phyloP scores from a whole-genome alignment of 1,139 yeast species.

The Lizanozyma gosingica region DNA sequence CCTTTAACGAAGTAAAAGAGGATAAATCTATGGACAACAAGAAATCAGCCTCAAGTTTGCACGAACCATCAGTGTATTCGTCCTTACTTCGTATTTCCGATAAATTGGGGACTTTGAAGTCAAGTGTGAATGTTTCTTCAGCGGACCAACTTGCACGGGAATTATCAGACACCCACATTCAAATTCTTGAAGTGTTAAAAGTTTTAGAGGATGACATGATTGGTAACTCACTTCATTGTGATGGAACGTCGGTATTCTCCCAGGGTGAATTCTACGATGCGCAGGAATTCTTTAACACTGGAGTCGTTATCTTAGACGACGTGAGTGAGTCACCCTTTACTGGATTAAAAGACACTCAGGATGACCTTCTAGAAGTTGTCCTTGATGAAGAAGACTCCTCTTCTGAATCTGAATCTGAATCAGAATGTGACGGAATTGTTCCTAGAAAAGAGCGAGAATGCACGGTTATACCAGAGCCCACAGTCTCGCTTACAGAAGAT shows the following conservation, averaged over 20 bases:
- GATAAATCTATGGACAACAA: conserved; percentile 12
- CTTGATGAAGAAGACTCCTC: conserved; percentile 9
- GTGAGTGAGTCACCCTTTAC: conserved; percentile 7
- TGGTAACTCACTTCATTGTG: background rate
- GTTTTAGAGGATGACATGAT: background rate
- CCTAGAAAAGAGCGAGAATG: conserved; percentile 4
- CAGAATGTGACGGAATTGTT: conserved; percentile 3
- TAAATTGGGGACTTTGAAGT: conserved; percentile 16
- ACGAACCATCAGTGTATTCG: background rate
- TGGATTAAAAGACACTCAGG: conserved; percentile 12
- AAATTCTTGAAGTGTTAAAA: background rate
- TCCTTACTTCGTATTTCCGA: conserved; percentile 8
- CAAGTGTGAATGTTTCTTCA: background rate
- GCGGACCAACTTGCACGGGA: background rate
- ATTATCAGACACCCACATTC: background rate
- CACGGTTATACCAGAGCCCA: conserved; percentile 1
- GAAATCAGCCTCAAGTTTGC: conserved; percentile 4
- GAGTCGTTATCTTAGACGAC: conserved; percentile 5
- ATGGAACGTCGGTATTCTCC: background rate
- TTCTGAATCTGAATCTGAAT: conserved; percentile 5
- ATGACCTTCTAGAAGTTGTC: conserved; percentile 11
- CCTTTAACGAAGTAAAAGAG: conserved; percentile 46
- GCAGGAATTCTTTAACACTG: conserved; percentile 38
- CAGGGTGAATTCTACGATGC: conserved; percentile 57
- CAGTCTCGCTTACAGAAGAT: conserved; percentile 2